Conservation (phyloP, 108 stramenopile genomes). For the Tribonema minus region DNA sequence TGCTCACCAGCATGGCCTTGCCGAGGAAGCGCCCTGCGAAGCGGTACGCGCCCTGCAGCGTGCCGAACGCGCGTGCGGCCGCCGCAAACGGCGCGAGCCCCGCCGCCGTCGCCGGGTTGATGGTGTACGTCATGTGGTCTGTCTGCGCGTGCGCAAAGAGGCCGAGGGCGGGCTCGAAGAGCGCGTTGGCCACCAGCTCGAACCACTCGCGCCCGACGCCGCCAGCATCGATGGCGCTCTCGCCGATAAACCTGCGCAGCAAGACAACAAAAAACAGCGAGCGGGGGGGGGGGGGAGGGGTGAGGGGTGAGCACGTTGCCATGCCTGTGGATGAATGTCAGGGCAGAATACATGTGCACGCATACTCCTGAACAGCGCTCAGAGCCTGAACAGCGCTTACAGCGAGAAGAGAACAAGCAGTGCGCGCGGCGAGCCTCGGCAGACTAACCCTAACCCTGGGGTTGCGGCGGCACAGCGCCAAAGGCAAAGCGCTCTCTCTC, state of each 20-base stretch:
- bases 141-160: conserved; percentile 83
- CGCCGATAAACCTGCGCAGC: conserved; percentile 77
- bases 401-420: too few species aligned
- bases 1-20: conserved; percentile 68
- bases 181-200: conserved; percentile 79
- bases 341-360: too few species aligned
- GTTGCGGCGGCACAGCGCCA: too few species aligned
- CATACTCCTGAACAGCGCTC: too few species aligned
- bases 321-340: too few species aligned
- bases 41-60: conserved; percentile 81
- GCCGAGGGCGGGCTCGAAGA: conserved; percentile 87
- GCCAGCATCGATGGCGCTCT: conserved; percentile 90
- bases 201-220: conserved; percentile 88
- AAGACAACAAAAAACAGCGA: too few species aligned
- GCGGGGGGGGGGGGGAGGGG: too few species aligned
- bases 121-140: conserved; percentile 69
- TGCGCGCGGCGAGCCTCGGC: too few species aligned
- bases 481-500: too few species aligned
- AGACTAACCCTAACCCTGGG: too few species aligned
- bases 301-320: too few species aligned
- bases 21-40: conserved; percentile 89
- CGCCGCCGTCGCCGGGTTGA: background rate
- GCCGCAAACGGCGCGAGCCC: conserved; percentile 67
- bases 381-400: too few species aligned
- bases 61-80: conserved; percentile 73